Percentiles rank a stretch among this genome's conserved stretches.
These are phyloP conservation scores for Liriodendron chinense DNA, from an alignment of 164 flowering plant genomes.

Conservation along the genomic window DNA sequence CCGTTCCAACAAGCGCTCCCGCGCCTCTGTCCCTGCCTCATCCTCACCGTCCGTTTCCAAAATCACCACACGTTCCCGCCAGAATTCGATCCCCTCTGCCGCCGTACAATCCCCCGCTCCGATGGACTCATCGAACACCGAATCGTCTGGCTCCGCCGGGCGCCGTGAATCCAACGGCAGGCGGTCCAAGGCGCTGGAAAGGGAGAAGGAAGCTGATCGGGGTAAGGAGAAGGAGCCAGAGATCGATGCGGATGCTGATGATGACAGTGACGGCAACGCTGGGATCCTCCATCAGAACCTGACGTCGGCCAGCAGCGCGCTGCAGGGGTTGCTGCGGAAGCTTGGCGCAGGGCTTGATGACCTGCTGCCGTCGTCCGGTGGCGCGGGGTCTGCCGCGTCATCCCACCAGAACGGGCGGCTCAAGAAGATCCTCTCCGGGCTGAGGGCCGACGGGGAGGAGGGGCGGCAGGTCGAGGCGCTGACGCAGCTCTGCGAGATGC, in stretches of 20 bases:
- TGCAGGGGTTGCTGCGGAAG: constrained; percentile 83
- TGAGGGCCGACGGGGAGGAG: constrained; percentile 96
- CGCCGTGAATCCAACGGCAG: constrained; percentile 30
- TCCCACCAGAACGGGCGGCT: constrained; percentile 89
- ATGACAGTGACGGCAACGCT: constrained; percentile 68
- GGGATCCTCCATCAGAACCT: constrained; percentile 80
- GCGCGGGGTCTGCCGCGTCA: constrained; percentile 50
- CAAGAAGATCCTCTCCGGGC: constrained; percentile 84
- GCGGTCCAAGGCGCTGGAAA: constrained; percentile 33
- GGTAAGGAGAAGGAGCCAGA: constrained; percentile 76
- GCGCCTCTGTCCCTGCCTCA: constrained; percentile 29
- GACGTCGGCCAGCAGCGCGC: constrained; percentile 86
- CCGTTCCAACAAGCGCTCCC: constrained; percentile 68
- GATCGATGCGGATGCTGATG: constrained; percentile 43
- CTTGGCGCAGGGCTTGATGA: constrained; percentile 96
- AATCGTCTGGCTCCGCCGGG: constrained; percentile 30
- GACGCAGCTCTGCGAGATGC: constrained; percentile 94
- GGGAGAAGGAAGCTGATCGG: background rate
- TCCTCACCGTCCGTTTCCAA: constrained; percentile 29
- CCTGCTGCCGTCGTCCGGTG: constrained; percentile 63
- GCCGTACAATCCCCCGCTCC: constrained; percentile 61
- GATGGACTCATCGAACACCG: too few species aligned
- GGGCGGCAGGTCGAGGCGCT: constrained; percentile 91
- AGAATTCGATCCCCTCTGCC: constrained; percentile 19
- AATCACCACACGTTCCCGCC: constrained; percentile 62